phyloP scores from a whole-genome alignment of 495 filamentous ascomycete species.

The Friedmanniomyces simplex region DNA sequence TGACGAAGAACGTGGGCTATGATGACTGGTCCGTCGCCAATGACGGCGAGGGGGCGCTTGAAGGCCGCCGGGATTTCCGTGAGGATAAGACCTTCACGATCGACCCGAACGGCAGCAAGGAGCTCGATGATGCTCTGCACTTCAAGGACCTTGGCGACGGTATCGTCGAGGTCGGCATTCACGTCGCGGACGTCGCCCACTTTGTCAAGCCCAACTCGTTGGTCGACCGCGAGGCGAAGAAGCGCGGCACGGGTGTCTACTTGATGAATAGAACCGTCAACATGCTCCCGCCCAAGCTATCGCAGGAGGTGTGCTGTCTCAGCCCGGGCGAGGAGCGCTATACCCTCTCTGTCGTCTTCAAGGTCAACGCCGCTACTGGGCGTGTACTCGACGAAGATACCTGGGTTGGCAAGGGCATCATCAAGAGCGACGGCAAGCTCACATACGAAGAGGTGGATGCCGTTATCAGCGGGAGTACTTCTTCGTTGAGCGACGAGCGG shows the following conservation, averaged over 20 bases:
- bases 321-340: conserved; percentile 78
- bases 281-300: conserved; percentile 75
- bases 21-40: conserved; percentile 80
- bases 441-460: conserved; percentile 76
- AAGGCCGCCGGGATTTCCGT: conserved; percentile 81
- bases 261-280: conserved; percentile 85
- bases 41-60: conserved; percentile 66
- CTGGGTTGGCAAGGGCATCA: conserved; percentile 89
- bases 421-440: conserved; percentile 80
- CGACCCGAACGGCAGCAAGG: conserved; percentile 69
- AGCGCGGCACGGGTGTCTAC: conserved; percentile 91
- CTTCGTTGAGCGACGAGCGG: conserved; percentile 43
- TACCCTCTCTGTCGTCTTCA: conserved; percentile 86
- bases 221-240: conserved; percentile 95
- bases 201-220: conserved; percentile 95
- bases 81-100: conserved; percentile 84
- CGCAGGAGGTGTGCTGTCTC: conserved; percentile 77
- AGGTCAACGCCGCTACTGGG: conserved; percentile 67
- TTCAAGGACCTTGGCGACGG: conserved; percentile 72
- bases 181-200: conserved; percentile 91
- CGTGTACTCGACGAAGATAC: conserved; percentile 67
- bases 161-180: conserved; percentile 86
- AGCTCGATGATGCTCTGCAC: conserved; percentile 86
- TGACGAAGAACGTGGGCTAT: conserved; percentile 80
- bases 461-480: conserved; percentile 47